Conservation (phyloP, 2,329 filamentous ascomycete genomes). For the Diaporthe batatas region DNA sequence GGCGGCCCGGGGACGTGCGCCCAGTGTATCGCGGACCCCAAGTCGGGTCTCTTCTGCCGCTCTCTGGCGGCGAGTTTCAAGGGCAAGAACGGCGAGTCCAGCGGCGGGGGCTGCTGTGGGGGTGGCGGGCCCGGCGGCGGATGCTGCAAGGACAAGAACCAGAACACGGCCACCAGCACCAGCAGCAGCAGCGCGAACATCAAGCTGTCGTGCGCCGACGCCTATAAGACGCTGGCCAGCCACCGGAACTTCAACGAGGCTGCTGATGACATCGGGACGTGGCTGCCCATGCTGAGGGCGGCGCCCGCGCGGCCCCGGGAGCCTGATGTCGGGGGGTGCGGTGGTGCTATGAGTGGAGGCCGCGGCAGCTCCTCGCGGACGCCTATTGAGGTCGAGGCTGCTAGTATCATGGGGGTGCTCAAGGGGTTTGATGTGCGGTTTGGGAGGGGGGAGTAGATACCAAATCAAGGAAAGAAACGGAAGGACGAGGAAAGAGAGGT, state of each 20-base stretch:
- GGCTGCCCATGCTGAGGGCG: constrained; percentile 80
- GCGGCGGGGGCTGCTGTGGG: constrained; percentile 71
- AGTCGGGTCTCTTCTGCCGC: constrained; percentile 86
- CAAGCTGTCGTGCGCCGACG: constrained; percentile 77
- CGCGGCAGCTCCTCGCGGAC: constrained; percentile 48
- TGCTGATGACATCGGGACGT: constrained; percentile 79
- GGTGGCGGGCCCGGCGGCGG: constrained; percentile 70
- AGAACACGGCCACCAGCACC: constrained; percentile 14
- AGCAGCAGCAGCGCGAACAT: constrained; percentile 35
- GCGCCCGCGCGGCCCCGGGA: constrained; percentile 57
- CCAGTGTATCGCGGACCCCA: constrained; percentile 82
- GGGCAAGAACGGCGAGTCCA: constrained; percentile 50
- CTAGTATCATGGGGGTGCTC: constrained; percentile 87
- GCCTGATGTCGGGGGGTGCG: constrained; percentile 45
- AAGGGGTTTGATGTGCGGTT: constrained; percentile 85
- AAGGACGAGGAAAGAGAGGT: background rate
- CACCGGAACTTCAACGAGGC: constrained; percentile 82
- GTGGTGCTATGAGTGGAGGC: constrained; percentile 46
- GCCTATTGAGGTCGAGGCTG: constrained; percentile 83
- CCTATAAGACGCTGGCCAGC: constrained; percentile 82
- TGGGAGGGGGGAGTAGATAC: constrained; percentile 57
- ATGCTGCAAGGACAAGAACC: constrained; percentile 69
- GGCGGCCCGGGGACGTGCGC: constrained; percentile 84
- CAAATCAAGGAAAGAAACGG: no score
- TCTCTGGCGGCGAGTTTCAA: constrained; percentile 78